Conservation (phyloP, 768 basidiomycete species). For the Boletus bicolor region DNA sequence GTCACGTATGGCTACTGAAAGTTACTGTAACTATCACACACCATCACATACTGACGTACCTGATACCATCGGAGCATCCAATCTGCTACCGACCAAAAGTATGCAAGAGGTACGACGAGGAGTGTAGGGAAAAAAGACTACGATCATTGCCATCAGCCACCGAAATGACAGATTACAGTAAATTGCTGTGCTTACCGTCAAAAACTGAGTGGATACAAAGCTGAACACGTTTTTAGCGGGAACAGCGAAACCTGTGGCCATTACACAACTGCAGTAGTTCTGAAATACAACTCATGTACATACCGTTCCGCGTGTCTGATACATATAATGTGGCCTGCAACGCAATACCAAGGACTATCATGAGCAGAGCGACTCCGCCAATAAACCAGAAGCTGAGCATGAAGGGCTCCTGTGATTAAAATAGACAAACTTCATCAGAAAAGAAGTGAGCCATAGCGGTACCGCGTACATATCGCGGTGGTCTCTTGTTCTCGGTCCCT, state of each 20-base stretch:
- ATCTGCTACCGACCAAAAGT: constrained; percentile 51
- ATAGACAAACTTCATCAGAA: neutral
- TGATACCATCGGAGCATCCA: constrained; percentile 57
- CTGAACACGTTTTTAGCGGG: constrained; percentile 48
- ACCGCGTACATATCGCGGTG: constrained; percentile 43
- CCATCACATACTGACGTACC: constrained; percentile 33
- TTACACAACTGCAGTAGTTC: neutral
- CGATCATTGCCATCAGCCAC: neutral
- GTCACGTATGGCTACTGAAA: constrained; percentile 56
- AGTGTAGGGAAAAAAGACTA: constrained; percentile 61
- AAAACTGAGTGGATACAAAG: constrained; percentile 43
- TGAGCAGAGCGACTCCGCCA: constrained; percentile 38
- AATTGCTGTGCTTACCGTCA: constrained; percentile 38
- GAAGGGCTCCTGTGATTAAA: constrained; percentile 26
- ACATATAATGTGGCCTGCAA: constrained; percentile 13
- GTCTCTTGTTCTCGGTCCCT: constrained; percentile 29
- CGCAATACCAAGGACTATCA: constrained; percentile 33
- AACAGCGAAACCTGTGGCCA: constrained; percentile 50
- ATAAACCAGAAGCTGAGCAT: constrained; percentile 39
- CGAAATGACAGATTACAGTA: neutral
- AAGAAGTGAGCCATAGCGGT: neutral
- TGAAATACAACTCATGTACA: neutral
- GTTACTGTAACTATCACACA: constrained; percentile 4
- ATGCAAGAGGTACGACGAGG: constrained; percentile 47
- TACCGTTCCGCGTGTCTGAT: constrained; percentile 20